phyloP scores from a whole-genome alignment of 352 stramenopile genomes.

The Phytopythium boreale region DNA sequence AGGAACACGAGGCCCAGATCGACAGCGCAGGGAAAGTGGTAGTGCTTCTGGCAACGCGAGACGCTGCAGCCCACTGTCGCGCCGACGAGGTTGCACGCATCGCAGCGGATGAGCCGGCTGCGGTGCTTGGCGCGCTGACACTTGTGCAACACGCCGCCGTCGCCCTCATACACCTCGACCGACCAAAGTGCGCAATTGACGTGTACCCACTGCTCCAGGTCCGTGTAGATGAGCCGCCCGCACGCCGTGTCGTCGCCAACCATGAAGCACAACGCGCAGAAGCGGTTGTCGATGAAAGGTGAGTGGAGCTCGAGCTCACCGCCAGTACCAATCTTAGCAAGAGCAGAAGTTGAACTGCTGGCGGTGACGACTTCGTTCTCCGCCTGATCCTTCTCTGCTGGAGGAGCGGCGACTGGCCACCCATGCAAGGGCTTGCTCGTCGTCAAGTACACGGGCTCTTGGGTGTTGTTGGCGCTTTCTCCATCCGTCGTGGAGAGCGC shows the following conservation, averaged over 20 bases:
- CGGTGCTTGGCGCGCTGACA: conserved; percentile 89
- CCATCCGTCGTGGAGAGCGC: not conserved
- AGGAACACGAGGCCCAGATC: conserved; percentile 72
- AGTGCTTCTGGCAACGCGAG: conserved; percentile 86
- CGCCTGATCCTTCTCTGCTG: not conserved
- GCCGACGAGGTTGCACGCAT: conserved; percentile 86
- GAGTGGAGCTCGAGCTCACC: not conserved
- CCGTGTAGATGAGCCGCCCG: conserved; percentile 78
- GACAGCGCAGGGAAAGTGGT: conserved; percentile 92
- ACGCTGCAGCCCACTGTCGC: conserved; percentile 91
- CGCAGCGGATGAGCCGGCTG: conserved; percentile 88
- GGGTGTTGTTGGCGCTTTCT: conserved; percentile 1
- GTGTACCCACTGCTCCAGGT: conserved; percentile 89
- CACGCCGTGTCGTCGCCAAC: conserved; percentile 70
- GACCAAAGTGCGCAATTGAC: conserved; percentile 93
- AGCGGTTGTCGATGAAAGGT: conserved; percentile 58
- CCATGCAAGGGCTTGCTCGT: conserved; percentile 35
- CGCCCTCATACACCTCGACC: conserved; percentile 89
- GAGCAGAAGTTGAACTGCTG: not conserved
- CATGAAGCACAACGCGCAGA: conserved; percentile 81
- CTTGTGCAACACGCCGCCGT: conserved; percentile 62
- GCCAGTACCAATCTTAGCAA: not conserved
- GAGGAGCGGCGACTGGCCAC: conserved; percentile 19
- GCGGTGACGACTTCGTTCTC: not conserved
- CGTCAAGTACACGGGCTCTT: conserved; percentile 29